Evolutionary conservation across 2,329 filamentous ascomycete genomes (phyloP).

Genomic region (Mollisiaceae sp.): DNA sequence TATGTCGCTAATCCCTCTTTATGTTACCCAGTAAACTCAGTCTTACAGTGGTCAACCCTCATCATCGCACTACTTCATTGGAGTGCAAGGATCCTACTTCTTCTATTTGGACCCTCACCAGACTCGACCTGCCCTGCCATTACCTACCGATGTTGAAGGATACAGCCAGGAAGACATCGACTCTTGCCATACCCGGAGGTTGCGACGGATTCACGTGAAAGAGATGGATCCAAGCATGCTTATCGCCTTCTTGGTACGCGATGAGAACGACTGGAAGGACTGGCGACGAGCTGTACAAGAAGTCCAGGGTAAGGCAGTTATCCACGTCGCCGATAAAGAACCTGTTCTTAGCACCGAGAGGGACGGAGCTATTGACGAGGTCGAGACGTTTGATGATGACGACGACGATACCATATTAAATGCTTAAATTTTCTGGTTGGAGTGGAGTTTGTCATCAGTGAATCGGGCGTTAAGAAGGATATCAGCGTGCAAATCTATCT

Average conservation of each 20-base stretch:
- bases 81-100: constrained; percentile 74
- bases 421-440: constrained; percentile 22
- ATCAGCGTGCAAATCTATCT: constrained; percentile 1
- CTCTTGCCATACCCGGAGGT: constrained; percentile 84
- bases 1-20: constrained; percentile 46
- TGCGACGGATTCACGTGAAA: constrained; percentile 80
- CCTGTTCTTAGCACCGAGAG: constrained; percentile 63
- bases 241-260: constrained; percentile 85
- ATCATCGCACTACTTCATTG: constrained; percentile 75
- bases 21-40: constrained; percentile 1
- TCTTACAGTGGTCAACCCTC: constrained; percentile 80
- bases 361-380: constrained; percentile 82
- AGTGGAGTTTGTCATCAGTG: constrained; percentile 5
- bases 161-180: constrained; percentile 77
- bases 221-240: constrained; percentile 99
- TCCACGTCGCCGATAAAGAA: constrained; percentile 79
- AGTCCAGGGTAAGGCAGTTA: constrained; percentile 81
- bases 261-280: constrained; percentile 80
- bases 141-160: constrained; percentile 57
- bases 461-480: constrained; percentile 1
- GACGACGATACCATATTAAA: constrained; percentile 48
- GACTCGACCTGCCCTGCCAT: constrained; percentile 76
- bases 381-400: constrained; percentile 80
- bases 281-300: constrained; percentile 81
- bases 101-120: constrained; percentile 97